Evolutionary conservation across 139 green algal genomes (phyloP).

Genomic region (Micractinium conductrix): DNA sequence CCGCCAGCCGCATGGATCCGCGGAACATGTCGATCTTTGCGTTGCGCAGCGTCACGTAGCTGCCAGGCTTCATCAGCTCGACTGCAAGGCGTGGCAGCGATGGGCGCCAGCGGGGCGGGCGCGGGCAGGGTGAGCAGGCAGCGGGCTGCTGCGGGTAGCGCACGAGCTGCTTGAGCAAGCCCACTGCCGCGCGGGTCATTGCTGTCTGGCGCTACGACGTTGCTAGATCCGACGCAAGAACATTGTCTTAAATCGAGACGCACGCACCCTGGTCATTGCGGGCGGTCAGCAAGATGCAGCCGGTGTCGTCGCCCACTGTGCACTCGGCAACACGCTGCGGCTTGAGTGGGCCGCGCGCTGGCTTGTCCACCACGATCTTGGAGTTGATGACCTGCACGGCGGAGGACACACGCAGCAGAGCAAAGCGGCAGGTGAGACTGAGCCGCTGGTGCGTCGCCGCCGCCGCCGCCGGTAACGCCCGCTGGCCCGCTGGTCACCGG

Average conservation of each 20-base stretch:
- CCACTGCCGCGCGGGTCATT: no score
- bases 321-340: conserved; percentile 77
- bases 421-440: not conserved
- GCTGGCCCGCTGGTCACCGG: not conserved
- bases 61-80: conserved; percentile 72
- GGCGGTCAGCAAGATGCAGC: conserved; percentile 83
- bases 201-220: no score
- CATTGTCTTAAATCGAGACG: no score
- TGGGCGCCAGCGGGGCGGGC: not conserved
- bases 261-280: conserved; percentile 83
- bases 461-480: no score
- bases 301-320: conserved; percentile 87
- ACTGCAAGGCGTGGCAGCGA: conserved; percentile 57
- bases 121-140: no score
- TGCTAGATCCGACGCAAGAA: no score
- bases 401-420: not conserved
- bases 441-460: not conserved
- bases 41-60: conserved; percentile 77
- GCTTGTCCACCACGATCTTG: conserved; percentile 73
- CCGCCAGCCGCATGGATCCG: conserved; percentile 86
- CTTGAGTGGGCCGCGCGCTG: conserved; percentile 36
- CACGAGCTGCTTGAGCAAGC: no score
- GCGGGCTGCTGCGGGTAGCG: no score
- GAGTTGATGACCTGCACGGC: conserved; percentile 71
- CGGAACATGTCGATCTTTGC: conserved; percentile 94